A percentile compares a stretch with the other conserved stretches of the same genome.
Conservation (phyloP, 129 eudicot genomes). For the Artemisia annua region DNA sequence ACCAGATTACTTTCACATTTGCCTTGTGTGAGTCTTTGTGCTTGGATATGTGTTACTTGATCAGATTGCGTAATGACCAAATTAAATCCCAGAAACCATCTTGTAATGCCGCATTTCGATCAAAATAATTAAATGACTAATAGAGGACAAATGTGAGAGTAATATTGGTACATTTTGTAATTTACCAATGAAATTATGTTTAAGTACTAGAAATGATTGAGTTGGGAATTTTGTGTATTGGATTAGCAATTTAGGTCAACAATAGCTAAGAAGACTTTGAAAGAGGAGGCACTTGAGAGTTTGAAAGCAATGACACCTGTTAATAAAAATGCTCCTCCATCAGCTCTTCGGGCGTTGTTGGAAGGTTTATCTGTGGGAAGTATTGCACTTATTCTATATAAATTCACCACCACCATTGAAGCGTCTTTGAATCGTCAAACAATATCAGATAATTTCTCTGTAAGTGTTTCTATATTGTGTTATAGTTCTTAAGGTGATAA, state of each 20-base stretch:
- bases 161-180: neutral
- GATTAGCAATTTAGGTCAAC: conserved; percentile 80
- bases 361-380: conserved; percentile 88
- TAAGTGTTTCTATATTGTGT: conserved; percentile 32
- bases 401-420: conserved; percentile 80
- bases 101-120: no score
- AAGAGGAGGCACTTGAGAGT: conserved; percentile 89
- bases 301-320: conserved; percentile 72
- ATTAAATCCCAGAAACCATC: no score
- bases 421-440: conserved; percentile 82
- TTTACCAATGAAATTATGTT: neutral
- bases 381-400: conserved; percentile 82
- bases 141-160: neutral
- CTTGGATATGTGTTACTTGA: no score
- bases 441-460: conserved; percentile 79
- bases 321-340: conserved; percentile 56
- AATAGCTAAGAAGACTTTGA: conserved; percentile 64
- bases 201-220: conserved; percentile 3
- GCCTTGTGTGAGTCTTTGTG: no score
- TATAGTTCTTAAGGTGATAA: no score
- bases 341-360: conserved; percentile 74
- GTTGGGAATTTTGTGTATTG: conserved; percentile 19
- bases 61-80: no score
- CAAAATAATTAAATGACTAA: neutral
- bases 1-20: no score